phyloP scores from a whole-genome alignment of 495 filamentous ascomycete species.

The Glarea lozoyensis region DNA sequence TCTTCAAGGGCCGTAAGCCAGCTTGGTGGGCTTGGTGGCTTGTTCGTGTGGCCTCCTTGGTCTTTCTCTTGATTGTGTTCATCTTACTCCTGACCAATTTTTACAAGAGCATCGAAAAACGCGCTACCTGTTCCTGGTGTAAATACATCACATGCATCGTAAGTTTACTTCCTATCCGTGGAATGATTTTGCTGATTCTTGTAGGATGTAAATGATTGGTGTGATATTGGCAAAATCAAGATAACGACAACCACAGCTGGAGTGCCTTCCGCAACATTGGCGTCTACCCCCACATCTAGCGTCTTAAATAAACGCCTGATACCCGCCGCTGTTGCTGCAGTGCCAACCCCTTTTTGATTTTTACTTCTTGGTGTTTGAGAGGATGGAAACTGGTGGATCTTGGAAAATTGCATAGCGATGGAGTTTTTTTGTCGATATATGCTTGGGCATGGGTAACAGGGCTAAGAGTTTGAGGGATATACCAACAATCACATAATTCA shows the following conservation, averaged over 20 bases:
- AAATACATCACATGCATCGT: conserved; percentile 89
- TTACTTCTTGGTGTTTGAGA: not conserved
- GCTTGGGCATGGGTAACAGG: too few species aligned
- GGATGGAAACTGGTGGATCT: conserved; percentile 4
- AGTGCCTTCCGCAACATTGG: too few species aligned
- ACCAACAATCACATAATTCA: not conserved
- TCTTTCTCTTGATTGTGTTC: conserved; percentile 70
- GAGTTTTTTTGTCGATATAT: too few species aligned
- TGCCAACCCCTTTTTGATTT: conserved; percentile 4
- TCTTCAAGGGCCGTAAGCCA: conserved; percentile 86
- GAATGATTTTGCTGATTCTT: conserved; percentile 18
- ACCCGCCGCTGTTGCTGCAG: too few species aligned
- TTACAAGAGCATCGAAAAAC: conserved; percentile 70
- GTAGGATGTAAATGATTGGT: conserved; percentile 72
- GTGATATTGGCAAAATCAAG: conserved; percentile 51
- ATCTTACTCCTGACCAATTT: conserved; percentile 84
- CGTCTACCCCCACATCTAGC: too few species aligned
- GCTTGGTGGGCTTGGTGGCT: conserved; percentile 99
- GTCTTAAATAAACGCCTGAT: too few species aligned
- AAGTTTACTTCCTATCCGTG: conserved; percentile 31
- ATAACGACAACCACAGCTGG: conserved; percentile 13
- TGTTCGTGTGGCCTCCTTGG: conserved; percentile 68
- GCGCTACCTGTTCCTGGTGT: conserved; percentile 78
- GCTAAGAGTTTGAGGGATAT: too few species aligned
- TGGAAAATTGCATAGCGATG: conserved; percentile 22